Evolutionary conservation across 768 basidiomycete genomes (phyloP).

Genomic region (Dictyophora rubrovolvata): DNA sequence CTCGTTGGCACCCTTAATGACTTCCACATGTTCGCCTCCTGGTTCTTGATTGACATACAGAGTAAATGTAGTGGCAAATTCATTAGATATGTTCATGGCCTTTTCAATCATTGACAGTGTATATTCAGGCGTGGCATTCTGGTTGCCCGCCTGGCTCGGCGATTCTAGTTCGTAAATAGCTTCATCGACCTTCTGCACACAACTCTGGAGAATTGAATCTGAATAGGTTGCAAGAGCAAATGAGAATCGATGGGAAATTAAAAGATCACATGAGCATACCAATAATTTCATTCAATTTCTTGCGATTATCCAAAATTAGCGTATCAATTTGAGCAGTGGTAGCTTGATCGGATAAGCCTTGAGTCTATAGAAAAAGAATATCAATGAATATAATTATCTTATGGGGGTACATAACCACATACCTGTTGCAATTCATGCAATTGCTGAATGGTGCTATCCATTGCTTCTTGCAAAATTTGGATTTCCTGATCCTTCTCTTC

Average conservation of each 20-base stretch:
- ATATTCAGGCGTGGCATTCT: conserved; percentile 97
- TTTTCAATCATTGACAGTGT: conserved; percentile 98
- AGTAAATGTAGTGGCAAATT: conserved; percentile 92
- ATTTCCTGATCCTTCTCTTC: conserved; percentile 99
- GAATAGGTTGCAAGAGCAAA: background rate
- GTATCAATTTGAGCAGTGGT: conserved; percentile 97
- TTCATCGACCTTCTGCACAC: conserved; percentile 95
- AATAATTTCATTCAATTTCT: conserved; percentile 96
- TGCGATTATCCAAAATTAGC: conserved; percentile 90
- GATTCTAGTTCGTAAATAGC: conserved; percentile 97
- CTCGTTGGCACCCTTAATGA: conserved; percentile 96
- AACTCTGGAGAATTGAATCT: conserved; percentile 96
- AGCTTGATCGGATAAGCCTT: conserved; percentile 78
- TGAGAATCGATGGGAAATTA: background rate
- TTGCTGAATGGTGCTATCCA: conserved; percentile 86
- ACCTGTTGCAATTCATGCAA: conserved; percentile 83
- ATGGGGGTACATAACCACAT: conserved; percentile 10
- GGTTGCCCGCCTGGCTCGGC: conserved; percentile 86
- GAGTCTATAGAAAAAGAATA: conserved; percentile 38
- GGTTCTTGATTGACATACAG: conserved; percentile 77
- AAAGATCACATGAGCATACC: conserved; percentile 34
- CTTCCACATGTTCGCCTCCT: conserved; percentile 93
- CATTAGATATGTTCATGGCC: conserved; percentile 85
- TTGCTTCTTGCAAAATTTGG: conserved; percentile 86
- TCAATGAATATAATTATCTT: background rate